phyloP scores from a whole-genome alignment of 2,329 filamentous ascomycete genomes.

The Pseudogymnoascus destructans region DNA sequence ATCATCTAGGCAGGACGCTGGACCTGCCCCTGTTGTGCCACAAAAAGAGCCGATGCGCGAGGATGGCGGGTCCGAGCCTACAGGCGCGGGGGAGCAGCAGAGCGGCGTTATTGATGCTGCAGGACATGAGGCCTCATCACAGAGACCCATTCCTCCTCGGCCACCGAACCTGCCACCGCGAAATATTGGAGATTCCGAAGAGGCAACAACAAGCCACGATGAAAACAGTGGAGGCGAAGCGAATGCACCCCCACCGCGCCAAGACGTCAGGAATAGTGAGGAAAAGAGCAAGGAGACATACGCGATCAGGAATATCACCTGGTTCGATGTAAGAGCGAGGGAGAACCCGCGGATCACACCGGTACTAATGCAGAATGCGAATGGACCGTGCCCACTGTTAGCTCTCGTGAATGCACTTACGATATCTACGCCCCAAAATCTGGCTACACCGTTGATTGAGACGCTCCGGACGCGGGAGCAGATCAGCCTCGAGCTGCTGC shows the following conservation, averaged over 20 bases:
- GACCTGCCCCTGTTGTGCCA: background rate
- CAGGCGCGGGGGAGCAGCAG: background rate
- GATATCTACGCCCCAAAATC: slow-evolving; percentile 58
- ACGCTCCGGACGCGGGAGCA: slow-evolving; percentile 70
- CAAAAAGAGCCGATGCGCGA: background rate
- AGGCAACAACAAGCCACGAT: slow-evolving; percentile 14
- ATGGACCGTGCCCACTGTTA: slow-evolving; percentile 85
- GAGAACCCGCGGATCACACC: slow-evolving; percentile 64
- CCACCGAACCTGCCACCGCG: background rate
- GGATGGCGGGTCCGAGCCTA: background rate
- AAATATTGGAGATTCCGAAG: slow-evolving; percentile 19
- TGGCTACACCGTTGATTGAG: slow-evolving; percentile 60
- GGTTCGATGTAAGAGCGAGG: slow-evolving; percentile 52
- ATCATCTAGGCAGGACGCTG: background rate
- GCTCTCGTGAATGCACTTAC: slow-evolving; percentile 88
- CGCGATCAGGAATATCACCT: slow-evolving; percentile 81
- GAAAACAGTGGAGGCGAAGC: slow-evolving; percentile 18
- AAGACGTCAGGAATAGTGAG: background rate
- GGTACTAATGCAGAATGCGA: slow-evolving; percentile 82
- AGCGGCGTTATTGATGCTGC: background rate
- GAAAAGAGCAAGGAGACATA: slow-evolving; percentile 54
- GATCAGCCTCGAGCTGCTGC: slow-evolving; percentile 69
- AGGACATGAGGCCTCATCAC: background rate
- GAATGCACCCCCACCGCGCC: slow-evolving; percentile 11
- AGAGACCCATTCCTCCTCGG: background rate